Conservation (phyloP, 495 filamentous ascomycete genomes). For the Penicillium paxilli region DNA sequence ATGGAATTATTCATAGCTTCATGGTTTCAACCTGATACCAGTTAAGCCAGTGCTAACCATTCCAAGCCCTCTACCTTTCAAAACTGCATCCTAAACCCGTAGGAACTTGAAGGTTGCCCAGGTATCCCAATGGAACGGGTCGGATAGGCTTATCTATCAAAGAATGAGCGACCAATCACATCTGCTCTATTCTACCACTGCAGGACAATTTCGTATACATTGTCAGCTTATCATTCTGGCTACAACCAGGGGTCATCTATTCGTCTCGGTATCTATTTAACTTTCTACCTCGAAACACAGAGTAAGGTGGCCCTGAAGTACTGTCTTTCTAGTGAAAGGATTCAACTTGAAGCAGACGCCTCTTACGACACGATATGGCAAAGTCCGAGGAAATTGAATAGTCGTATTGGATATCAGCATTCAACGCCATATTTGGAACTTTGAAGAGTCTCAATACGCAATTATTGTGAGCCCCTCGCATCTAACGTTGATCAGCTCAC, state of each 20-base stretch:
- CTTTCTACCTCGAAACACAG: no score
- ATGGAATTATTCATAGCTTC: no score
- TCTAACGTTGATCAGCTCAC: background rate
- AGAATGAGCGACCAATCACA: conserved; percentile 13
- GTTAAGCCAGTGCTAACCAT: no score
- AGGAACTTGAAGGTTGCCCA: no score
- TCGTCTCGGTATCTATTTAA: background rate
- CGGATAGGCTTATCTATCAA: conserved; percentile 11
- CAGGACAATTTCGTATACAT: background rate
- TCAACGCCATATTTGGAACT: no score
- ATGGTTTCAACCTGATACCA: no score
- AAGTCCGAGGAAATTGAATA: no score
- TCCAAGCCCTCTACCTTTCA: no score
- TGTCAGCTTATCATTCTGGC: background rate
- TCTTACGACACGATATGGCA: background rate
- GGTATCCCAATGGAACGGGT: background rate
- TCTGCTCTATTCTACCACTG: background rate
- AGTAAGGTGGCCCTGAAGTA: no score
- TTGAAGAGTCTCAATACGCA: background rate
- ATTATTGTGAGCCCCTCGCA: background rate
- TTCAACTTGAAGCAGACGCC: background rate
- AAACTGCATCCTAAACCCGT: no score
- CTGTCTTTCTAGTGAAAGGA: no score
- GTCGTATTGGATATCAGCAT: no score
- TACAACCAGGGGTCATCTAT: background rate